Conservation (phyloP, 2,329 filamentous ascomycete species). For the Pseudocercospora macadamiae region DNA sequence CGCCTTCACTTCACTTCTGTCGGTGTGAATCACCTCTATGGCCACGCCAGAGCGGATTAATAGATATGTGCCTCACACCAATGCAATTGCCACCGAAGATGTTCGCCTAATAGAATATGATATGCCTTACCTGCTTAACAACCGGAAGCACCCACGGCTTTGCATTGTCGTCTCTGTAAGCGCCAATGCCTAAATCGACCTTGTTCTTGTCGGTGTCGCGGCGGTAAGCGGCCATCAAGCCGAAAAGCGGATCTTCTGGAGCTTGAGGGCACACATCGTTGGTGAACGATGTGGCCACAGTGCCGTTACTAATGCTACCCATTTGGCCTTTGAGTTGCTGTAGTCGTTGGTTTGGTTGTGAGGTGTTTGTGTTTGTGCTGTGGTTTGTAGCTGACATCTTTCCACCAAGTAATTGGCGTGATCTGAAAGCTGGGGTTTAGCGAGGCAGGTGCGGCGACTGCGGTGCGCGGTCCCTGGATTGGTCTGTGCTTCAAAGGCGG, state of each 20-base stretch:
- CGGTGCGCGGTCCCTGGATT: background rate
- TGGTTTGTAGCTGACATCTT: slow-evolving; percentile 16
- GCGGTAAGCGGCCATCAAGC: slow-evolving; percentile 83
- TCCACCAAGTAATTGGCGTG: background rate
- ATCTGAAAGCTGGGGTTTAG: background rate
- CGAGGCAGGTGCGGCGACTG: background rate
- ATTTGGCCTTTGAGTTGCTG: slow-evolving; percentile 35
- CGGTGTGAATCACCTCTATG: background rate
- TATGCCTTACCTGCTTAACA: slow-evolving; percentile 65
- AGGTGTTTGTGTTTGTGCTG: slow-evolving; percentile 41
- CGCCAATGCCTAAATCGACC: slow-evolving; percentile 92
- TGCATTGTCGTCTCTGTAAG: slow-evolving; percentile 90
- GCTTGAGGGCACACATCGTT: slow-evolving; percentile 52
- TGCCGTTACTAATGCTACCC: slow-evolving; percentile 21
- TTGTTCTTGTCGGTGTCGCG: slow-evolving; percentile 77
- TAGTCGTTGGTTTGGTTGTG: slow-evolving; percentile 24
- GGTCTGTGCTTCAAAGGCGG: background rate
- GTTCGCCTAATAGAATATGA: background rate
- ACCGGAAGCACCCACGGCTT: slow-evolving; percentile 69
- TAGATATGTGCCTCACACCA: no score
- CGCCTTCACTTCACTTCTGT: no score
- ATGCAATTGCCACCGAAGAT: no score
- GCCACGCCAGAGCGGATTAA: background rate
- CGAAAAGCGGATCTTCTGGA: slow-evolving; percentile 93
- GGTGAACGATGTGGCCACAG: slow-evolving; percentile 29